These are phyloP conservation scores for Rehmannia glutinosa DNA, from an alignment of 257 asterid genomes.

Conservation along the genomic window DNA sequence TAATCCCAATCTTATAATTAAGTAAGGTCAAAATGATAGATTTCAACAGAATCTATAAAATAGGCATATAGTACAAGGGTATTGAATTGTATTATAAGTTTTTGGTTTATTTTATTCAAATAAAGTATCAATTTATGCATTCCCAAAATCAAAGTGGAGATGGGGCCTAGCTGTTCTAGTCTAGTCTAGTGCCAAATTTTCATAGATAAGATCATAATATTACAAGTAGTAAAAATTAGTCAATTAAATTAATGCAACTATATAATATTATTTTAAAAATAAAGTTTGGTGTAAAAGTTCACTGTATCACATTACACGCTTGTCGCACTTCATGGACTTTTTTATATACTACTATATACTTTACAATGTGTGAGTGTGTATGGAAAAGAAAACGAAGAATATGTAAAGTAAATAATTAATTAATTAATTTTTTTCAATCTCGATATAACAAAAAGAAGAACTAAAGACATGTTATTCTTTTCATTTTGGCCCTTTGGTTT, in stretches of 20 bases:
- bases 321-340: constrained; percentile 47
- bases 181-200: constrained; percentile 22
- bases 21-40: constrained; percentile 43
- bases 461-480: constrained; percentile 16
- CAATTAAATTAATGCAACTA: constrained; percentile 12
- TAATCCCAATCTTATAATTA: constrained; percentile 18
- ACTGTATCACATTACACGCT: constrained; percentile 51
- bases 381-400: background rate
- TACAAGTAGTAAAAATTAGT: background rate
- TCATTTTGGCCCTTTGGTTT: background rate
- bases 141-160: constrained; percentile 40
- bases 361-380: constrained; percentile 14
- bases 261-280: background rate
- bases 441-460: constrained; percentile 18
- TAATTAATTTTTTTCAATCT: constrained; percentile 14
- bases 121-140: constrained; percentile 35
- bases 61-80: constrained; percentile 18
- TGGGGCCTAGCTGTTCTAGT: constrained; percentile 34
- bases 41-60: constrained; percentile 33
- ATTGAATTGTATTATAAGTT: constrained; percentile 15
- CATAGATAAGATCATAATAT: constrained; percentile 30
- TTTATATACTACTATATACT: constrained; percentile 8
- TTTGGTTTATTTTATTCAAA: constrained; percentile 5
- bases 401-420: background rate
- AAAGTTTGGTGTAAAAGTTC: constrained; percentile 35